A percentile compares a stretch with the other conserved stretches of the same genome.
Conservation (phyloP, 371 early-diverging fungal species). For the Mortierella sp. region DNA sequence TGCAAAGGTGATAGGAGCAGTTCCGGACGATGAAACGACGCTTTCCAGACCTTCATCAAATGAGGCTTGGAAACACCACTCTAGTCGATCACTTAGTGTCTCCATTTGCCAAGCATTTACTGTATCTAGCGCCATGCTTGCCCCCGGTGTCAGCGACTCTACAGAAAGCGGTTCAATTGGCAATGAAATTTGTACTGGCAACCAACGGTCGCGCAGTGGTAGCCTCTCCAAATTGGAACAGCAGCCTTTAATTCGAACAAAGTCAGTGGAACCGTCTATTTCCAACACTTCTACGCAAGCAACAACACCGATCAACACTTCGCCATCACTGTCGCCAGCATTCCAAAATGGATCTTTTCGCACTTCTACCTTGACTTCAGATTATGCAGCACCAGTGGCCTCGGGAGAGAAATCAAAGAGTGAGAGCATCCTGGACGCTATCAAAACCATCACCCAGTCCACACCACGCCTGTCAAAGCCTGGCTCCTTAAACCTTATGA, state of each 20-base stretch:
- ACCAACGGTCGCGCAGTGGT: background rate
- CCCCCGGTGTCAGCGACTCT: background rate
- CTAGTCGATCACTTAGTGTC: background rate
- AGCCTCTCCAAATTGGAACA: background rate
- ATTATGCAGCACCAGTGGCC: background rate
- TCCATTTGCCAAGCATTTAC: background rate
- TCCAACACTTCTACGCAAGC: background rate
- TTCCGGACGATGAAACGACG: no score
- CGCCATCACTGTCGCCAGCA: background rate
- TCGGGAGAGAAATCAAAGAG: constrained; percentile 17
- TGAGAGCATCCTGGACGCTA: constrained; percentile 39
- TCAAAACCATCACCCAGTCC: constrained; percentile 50
- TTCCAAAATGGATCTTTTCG: background rate
- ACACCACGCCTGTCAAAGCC: constrained; percentile 41
- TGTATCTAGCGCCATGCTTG: background rate
- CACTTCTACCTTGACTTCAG: background rate
- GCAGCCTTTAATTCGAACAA: background rate
- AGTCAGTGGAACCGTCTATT: background rate
- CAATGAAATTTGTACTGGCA: background rate
- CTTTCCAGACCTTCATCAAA: background rate
- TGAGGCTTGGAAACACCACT: background rate
- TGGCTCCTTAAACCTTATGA: constrained; percentile 1
- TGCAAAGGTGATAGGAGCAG: no score
- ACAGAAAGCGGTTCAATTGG: background rate
- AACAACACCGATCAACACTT: background rate